Conservation (phyloP, 352 stramenopile genomes). For the Aphanomyces astaci region DNA sequence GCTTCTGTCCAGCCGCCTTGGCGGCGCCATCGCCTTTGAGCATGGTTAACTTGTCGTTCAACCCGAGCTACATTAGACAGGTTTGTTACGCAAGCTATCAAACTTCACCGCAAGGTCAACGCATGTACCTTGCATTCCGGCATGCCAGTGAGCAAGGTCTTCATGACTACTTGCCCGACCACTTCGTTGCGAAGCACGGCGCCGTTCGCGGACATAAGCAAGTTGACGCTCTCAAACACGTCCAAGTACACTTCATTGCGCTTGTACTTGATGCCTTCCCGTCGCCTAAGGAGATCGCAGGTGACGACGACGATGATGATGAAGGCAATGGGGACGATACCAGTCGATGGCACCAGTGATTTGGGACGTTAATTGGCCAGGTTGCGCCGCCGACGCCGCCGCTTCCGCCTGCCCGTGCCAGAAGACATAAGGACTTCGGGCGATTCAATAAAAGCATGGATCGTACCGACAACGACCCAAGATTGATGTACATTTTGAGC, state of each 20-base stretch:
- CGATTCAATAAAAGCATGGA: no score
- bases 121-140: conserved; percentile 93
- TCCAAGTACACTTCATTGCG: conserved; percentile 99
- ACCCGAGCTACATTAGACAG: conserved; percentile 54
- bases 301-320: neutral
- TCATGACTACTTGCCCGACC: conserved; percentile 95
- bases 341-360: conserved; percentile 86
- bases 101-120: neutral
- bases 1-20: conserved; percentile 64
- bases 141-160: conserved; percentile 97
- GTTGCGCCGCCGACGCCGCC: conserved; percentile 84
- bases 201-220: conserved; percentile 92
- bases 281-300: conserved; percentile 45
- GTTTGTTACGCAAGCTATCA: no score
- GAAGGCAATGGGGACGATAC: conserved; percentile 10
- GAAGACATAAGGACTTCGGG: no score
- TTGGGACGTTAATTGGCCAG: conserved; percentile 69
- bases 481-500: conserved; percentile 97
- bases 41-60: conserved; percentile 99
- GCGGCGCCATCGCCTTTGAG: conserved; percentile 80
- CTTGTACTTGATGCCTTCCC: conserved; percentile 96
- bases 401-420: conserved; percentile 71
- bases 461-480: conserved; percentile 72
- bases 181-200: conserved; percentile 94
- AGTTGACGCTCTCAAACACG: conserved; percentile 95